Conservation (phyloP, 2,329 filamentous ascomycete genomes). For the Aspergillus sp. region DNA sequence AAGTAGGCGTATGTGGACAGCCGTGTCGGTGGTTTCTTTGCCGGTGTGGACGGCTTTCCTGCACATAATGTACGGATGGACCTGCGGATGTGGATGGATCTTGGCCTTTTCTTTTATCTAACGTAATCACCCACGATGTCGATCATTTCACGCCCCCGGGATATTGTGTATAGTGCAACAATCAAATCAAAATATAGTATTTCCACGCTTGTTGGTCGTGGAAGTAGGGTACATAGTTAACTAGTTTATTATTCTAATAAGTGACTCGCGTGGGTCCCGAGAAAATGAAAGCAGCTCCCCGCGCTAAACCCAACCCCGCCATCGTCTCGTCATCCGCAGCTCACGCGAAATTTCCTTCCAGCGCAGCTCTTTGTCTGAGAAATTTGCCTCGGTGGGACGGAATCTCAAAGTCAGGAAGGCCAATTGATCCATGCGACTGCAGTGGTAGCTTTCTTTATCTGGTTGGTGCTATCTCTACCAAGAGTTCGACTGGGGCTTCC, state of each 20-base stretch:
- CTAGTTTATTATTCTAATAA: too few species aligned
- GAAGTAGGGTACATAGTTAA: neutral
- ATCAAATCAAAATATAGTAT: neutral
- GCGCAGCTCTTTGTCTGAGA: neutral
- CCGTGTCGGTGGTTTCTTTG: neutral
- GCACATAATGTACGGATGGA: neutral
- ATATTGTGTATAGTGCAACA: constrained; percentile 4
- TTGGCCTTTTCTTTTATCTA: neutral
- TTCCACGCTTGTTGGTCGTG: neutral
- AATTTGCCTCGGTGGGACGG: neutral
- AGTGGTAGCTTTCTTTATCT: neutral
- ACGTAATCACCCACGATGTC: constrained; percentile 6
- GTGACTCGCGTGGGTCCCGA: neutral
- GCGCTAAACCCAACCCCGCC: constrained; percentile 1
- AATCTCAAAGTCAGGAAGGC: neutral
- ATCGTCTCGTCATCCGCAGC: neutral
- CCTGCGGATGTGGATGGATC: constrained; percentile 1
- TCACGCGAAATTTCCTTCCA: neutral
- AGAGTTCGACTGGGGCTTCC: neutral
- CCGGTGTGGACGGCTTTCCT: neutral
- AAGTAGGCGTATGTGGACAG: constrained; percentile 6
- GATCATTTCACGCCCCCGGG: neutral
- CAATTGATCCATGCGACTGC: neutral
- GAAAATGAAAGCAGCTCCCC: neutral
- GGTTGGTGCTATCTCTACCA: neutral